A percentile compares a stretch with the other conserved stretches of the same genome.
Conservation (phyloP, 805 yeast species). For the Sugiyamaella floridensis region DNA sequence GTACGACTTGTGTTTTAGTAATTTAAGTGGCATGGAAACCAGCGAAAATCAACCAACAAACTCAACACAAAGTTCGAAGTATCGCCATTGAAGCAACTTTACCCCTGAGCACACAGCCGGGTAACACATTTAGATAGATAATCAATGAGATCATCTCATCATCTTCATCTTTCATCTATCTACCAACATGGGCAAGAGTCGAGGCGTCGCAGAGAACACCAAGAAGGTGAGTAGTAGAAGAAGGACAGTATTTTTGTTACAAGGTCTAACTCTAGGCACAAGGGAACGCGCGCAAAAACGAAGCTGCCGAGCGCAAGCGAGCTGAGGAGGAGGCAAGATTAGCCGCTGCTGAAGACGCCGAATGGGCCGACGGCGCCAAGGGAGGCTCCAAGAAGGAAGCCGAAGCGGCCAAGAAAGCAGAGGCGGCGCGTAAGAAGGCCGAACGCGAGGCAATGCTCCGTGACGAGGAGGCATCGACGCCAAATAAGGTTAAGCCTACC, state of each 20-base stretch:
- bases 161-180: neutral
- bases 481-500: conserved; percentile 42
- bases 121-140: neutral
- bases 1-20: conserved; percentile 26
- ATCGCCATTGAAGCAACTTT: too few species aligned
- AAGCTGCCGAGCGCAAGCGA: conserved; percentile 50
- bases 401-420: conserved; percentile 62
- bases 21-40: conserved; percentile 23
- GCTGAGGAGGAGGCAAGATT: conserved; percentile 42
- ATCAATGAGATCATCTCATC: neutral
- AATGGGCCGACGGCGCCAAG: conserved; percentile 70
- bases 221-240: conserved; percentile 34
- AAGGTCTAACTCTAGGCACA: conserved; percentile 33
- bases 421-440: conserved; percentile 72
- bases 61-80: too few species aligned
- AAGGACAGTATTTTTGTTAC: too few species aligned
- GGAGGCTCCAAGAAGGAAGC: conserved; percentile 65
- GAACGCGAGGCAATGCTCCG: conserved; percentile 63
- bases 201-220: conserved; percentile 40
- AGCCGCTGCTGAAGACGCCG: conserved; percentile 50
- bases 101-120: neutral
- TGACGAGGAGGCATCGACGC: conserved; percentile 59
- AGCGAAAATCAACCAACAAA: neutral
- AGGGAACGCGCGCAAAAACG: conserved; percentile 63
- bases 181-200: conserved; percentile 40